Evolutionary conservation across 1,284 basidiomycete species (phyloP).

Genomic region (Chalciporus sp.): DNA sequence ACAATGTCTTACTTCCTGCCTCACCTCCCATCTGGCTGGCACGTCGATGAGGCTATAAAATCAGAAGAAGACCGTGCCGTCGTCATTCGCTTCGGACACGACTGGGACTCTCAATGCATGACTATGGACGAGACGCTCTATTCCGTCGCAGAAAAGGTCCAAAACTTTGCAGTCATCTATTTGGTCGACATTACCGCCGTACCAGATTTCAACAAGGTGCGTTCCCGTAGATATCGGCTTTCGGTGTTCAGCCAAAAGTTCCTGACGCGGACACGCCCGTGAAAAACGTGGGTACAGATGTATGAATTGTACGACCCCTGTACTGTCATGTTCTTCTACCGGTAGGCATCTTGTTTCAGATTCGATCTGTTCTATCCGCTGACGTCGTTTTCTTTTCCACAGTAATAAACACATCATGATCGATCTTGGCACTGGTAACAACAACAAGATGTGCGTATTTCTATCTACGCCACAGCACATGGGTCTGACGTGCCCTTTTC

Average conservation of each 20-base stretch:
- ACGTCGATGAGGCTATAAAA: conserved; percentile 97
- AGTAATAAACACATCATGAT: conserved; percentile 99
- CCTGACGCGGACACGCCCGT: conserved; percentile 3
- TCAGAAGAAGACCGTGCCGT: conserved; percentile 97
- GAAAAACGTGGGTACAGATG: conserved; percentile 56
- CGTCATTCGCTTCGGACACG: conserved; percentile 94
- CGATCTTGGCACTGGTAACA: conserved; percentile 98
- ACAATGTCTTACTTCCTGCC: conserved; percentile 86
- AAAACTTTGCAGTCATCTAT: conserved; percentile 98
- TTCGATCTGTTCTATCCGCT: not conserved
- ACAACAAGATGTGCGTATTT: conserved; percentile 92
- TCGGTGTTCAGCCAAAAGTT: not conserved
- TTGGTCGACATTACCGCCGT: conserved; percentile 96
- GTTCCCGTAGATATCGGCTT: not conserved
- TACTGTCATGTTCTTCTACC: conserved; percentile 98
- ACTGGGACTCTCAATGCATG: conserved; percentile 97
- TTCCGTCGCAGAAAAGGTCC: conserved; percentile 91
- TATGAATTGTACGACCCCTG: conserved; percentile 94
- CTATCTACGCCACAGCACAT: not conserved
- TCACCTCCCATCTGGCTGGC: conserved; percentile 93
- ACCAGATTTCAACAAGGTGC: conserved; percentile 97
- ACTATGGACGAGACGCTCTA: conserved; percentile 98
- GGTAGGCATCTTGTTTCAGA: conserved; percentile 49
- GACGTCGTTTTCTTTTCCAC: conserved; percentile 4
- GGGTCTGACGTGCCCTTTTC: not conserved